phyloP scores from a whole-genome alignment of 257 asterid species.

The Gardenia jasminoides region DNA sequence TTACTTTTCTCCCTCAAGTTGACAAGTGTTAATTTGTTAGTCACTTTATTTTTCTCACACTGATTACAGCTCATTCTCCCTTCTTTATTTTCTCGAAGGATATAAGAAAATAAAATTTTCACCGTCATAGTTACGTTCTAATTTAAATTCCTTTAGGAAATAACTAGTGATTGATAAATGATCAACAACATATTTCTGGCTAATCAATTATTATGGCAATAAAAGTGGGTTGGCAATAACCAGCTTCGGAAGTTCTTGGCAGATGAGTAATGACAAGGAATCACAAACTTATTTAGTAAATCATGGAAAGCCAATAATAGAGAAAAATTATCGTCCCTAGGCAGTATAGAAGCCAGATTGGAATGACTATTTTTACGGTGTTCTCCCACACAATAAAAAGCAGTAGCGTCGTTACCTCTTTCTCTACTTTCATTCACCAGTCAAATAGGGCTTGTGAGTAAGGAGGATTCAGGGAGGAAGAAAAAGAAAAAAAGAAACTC shows the following conservation, averaged over 20 bases:
- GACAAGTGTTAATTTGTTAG: too few relatives aligned
- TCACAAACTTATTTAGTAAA: neutral
- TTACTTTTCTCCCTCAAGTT: too few relatives aligned
- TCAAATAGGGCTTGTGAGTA: neutral
- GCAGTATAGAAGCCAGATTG: neutral
- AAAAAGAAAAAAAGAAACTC: neutral
- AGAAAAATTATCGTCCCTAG: neutral
- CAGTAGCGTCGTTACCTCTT: neutral
- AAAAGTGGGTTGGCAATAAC: conserved; percentile 1
- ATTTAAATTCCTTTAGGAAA: neutral
- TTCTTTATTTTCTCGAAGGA: neutral
- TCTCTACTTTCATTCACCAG: neutral
- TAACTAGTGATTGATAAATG: neutral
- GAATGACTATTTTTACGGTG: neutral
- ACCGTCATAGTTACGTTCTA: too few relatives aligned
- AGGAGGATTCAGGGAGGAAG: neutral
- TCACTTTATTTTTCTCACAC: too few relatives aligned
- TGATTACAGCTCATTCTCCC: neutral
- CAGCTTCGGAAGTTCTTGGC: neutral
- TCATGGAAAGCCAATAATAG: neutral
- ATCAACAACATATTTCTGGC: neutral
- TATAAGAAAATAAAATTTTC: neutral
- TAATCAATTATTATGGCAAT: neutral
- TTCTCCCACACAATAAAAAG: neutral
- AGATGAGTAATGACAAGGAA: neutral